A percentile compares a stretch with the other conserved stretches of the same genome.
Conservation (phyloP, 169 alveolate genomes). For the Plasmodium gonderi region DNA sequence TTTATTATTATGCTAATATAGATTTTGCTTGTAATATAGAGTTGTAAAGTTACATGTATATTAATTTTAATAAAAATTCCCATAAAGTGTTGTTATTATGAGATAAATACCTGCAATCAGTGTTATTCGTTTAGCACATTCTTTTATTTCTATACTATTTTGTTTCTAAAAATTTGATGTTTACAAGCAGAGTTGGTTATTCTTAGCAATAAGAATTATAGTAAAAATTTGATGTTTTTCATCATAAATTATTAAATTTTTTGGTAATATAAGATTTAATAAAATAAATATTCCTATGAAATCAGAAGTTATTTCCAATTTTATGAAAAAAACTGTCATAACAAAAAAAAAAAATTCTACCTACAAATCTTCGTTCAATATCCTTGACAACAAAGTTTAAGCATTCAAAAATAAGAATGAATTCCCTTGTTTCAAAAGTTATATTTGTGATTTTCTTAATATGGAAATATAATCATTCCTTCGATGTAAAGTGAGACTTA, state of each 20-base stretch:
- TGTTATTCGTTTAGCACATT: neutral
- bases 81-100: neutral
- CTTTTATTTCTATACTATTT: neutral
- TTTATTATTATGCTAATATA: neutral
- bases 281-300: neutral
- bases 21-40: neutral
- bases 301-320: neutral
- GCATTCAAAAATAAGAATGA: neutral
- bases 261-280: neutral
- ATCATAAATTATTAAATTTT: no score
- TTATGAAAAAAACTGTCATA: neutral
- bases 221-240: no score
- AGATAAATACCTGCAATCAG: neutral
- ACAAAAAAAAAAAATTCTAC: neutral
- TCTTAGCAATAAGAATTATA: no score
- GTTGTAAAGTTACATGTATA: neutral
- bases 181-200: no score
- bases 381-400: neutral
- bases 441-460: neutral
- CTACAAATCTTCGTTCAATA: neutral
- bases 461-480: slow-evolving; percentile 1
- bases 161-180: neutral
- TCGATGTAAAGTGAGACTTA: neutral
- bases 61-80: neutral
- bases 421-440: neutral